Base-by-base conservation (phyloP, 768 basidiomycete species). In the Dacryopinax primogenitus region DNA sequence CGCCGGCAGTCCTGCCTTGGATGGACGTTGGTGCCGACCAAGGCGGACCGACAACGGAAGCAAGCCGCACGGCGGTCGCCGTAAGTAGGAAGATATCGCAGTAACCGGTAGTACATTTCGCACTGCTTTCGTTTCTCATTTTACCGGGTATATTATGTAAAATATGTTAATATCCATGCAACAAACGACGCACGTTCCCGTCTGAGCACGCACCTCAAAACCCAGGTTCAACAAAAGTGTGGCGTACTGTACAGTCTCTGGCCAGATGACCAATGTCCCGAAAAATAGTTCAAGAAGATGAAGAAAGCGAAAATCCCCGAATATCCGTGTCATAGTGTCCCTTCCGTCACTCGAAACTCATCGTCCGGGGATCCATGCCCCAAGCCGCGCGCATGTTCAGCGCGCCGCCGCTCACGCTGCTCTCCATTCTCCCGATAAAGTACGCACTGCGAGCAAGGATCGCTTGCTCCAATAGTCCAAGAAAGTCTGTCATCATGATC, bases 311-410 rank as follows among this genome's bases (percentile, higher is more conserved):
- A 47, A 58, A 4, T 3, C 4, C 51, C 51, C 51, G 26, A 26
- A 58, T 15, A 9, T 30, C 51, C 26, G 11, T 58, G 51, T 58
- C 23, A 11, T 28, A 15, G 26, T 58, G 15, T 3, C 4, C 4
- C 32, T 30, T 13, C 6, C 32, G 13, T 33, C 21, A 66, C 33
- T 66, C 65, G 28, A 63, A 41, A 26, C 32, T 36, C 33, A 62
- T 33, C 37, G 65, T 66, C 28, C 65, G 33, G 26, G 44, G 30
- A 45, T 66, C 65, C 33, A 64, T 35, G 18, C 65, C 65, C 36
- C 65, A 33, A n/a, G 62, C 65, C 12, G 33, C 65, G 28, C 65
- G 62, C 28, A 64, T 30, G 41, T 66, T 66, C 16, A 47, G 63
- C 12, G 51, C 41, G 0, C 63, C 65, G 2, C 65, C 65, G 21